Conservation (phyloP, 805 yeast species). For the Candida mattraensis region DNA sequence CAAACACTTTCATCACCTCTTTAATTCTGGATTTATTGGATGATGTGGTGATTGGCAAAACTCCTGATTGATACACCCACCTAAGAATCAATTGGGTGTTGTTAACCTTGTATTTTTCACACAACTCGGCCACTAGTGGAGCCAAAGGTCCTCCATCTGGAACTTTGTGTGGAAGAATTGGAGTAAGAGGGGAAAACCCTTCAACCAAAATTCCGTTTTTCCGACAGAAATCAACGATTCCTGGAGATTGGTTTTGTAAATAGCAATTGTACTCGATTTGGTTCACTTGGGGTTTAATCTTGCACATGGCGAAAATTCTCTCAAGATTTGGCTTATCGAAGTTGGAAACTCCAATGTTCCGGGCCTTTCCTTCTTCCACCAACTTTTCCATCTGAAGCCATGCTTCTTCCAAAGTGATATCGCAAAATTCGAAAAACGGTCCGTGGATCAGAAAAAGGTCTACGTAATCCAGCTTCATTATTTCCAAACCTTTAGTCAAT, state of each 20-base stretch:
- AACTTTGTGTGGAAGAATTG: slow-evolving; percentile 46
- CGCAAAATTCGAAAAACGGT: slow-evolving; percentile 50
- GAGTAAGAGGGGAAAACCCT: slow-evolving; percentile 71
- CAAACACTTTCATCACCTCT: slow-evolving; percentile 55
- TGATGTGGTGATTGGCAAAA: slow-evolving; percentile 76
- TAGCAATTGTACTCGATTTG: slow-evolving; percentile 72
- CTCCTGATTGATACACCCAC: slow-evolving; percentile 66
- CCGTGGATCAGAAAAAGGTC: slow-evolving; percentile 65
- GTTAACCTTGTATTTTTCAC: slow-evolving; percentile 58
- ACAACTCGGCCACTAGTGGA: slow-evolving; percentile 38
- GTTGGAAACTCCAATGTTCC: slow-evolving; percentile 62
- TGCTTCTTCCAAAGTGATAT: slow-evolving; percentile 50
- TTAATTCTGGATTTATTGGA: slow-evolving; percentile 54
- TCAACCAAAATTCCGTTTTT: slow-evolving; percentile 53
- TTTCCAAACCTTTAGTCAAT: slow-evolving; percentile 45
- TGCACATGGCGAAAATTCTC: slow-evolving; percentile 40
- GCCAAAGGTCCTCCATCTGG: slow-evolving; percentile 39
- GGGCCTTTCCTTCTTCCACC: slow-evolving; percentile 44
- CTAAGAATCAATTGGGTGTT: slow-evolving; percentile 65
- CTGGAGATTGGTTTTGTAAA: slow-evolving; percentile 62
- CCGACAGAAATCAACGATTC: slow-evolving; percentile 50
- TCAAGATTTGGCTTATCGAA: slow-evolving; percentile 49
- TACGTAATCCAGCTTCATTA: slow-evolving; percentile 50
- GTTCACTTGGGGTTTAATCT: slow-evolving; percentile 56
- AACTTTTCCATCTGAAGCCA: slow-evolving; percentile 47